Percentiles rank a stretch among this genome's conserved stretches.
These are phyloP conservation scores for thale cress (Arabidopsis thaliana) DNA, from an alignment of 345 rosid species.

Conservation along the genomic window TAIR10.1 NC_003076.8:26943501-26944000, in stretches of 20 bases:
- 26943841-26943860: constrained; percentile 57
- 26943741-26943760: constrained; percentile 61
- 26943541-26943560: constrained; percentile 58
- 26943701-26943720: constrained; percentile 52
- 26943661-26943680: constrained; percentile 87
- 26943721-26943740: constrained; percentile 80
- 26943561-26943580: constrained; percentile 58
- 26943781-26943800: constrained; percentile 41
- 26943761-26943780: constrained; percentile 43
- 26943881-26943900: constrained; percentile 7
- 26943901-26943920: constrained; percentile 35
- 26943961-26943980: constrained; percentile 7
- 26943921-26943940: constrained; percentile 22
- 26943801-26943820: constrained; percentile 51
- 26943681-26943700: constrained; percentile 85
- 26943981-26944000: constrained; percentile 9
- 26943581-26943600: background rate
- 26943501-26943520: constrained; percentile 84
- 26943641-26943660: constrained; percentile 49
- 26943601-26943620: constrained; percentile 10
- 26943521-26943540: constrained; percentile 63
- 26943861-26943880: constrained; percentile 86
- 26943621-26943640: constrained; percentile 4
- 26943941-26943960: background rate
- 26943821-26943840: constrained; percentile 66